Evolutionary conservation across 2,329 filamentous ascomycete species (phyloP), one percentile per base, ranked within the genome.

Genomic region (Exophiala xenobiotica): DNA sequence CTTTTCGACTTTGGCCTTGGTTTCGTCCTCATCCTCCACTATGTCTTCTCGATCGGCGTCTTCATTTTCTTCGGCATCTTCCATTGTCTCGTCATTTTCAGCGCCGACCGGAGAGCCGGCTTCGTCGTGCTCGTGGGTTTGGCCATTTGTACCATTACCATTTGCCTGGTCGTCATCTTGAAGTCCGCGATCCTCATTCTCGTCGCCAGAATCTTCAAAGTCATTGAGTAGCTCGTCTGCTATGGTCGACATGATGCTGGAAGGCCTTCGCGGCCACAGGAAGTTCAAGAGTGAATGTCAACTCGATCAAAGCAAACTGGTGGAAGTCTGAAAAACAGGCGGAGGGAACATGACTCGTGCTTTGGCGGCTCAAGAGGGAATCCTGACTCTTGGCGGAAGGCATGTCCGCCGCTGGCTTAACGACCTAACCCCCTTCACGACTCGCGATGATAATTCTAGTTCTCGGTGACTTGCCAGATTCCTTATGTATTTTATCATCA

Each of bases 221-320:
- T 95, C 90, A 65, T 93, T 88, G 62, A 97, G 78, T 8, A 99
- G 81, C 68, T 97, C 92, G 65, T 97, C 91, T 57, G 89, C 92
- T 58, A 95, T 80, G 38, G 90, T 95, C 68, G 92, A 90, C 90
- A 96, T 95, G 12, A 20, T 68, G 62, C 37, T n/a, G 22, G 31
- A 43, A 11, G 27, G 27, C 16, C 19, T 11, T 9, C 11, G 11
- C 8, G 42, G 19, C 42, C 27, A 16, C 7, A 5, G 16, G 4
- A 12, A n/a, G 8, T n/a, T 27, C 22, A 23, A 35, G 9, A 14
- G 31, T 35, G 12, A 35, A 35, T 35, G n/a, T n/a, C n/a, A n/a
- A n/a, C n/a, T n/a, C n/a, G n/a, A n/a, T n/a, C n/a, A n/a, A n/a
- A n/a, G n/a, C n/a, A n/a, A n/a, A n/a, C n/a, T n/a, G n/a, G n/a